phyloP scores from a whole-genome alignment of 495 filamentous ascomycete genomes.

The Penicillium lagena region DNA sequence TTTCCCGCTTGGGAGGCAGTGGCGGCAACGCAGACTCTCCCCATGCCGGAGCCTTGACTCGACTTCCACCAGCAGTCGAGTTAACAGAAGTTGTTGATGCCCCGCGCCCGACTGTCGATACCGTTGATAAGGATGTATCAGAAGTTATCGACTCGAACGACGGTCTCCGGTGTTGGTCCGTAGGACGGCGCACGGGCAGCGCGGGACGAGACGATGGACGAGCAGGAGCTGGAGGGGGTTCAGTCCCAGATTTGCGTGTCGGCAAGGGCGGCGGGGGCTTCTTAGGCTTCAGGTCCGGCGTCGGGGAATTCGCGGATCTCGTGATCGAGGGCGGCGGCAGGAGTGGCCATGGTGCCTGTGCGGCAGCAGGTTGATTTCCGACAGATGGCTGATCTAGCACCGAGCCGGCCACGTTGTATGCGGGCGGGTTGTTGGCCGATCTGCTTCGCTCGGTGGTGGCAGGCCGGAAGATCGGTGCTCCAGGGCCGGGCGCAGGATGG shows the following conservation, averaged over 20 bases:
- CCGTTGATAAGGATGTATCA: conserved; percentile 29
- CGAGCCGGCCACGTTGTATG: conserved; percentile 29
- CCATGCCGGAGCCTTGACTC: conserved; percentile 39
- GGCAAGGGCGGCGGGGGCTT: conserved; percentile 46
- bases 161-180: conserved; percentile 18
- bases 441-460: conserved; percentile 33
- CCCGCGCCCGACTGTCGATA: conserved; percentile 21
- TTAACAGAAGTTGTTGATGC: conserved; percentile 30
- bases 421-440: conserved; percentile 40
- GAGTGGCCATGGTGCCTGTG: conserved; percentile 12
- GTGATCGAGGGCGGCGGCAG: conserved; percentile 12
- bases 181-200: conserved; percentile 33
- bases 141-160: conserved; percentile 33
- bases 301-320: conserved; percentile 4
- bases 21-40: conserved; percentile 36
- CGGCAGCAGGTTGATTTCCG: conserved; percentile 39
- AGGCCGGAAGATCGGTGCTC: conserved; percentile 22
- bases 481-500: conserved; percentile 15
- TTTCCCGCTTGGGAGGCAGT: conserved; percentile 32
- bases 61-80: conserved; percentile 10
- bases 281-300: conserved; percentile 28
- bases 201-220: conserved; percentile 29
- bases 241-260: conserved; percentile 33
- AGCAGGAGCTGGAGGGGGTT: conserved; percentile 32
- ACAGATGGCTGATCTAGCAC: conserved; percentile 20